These are phyloP conservation scores for Huntiella omanensis DNA, from an alignment of 2,329 filamentous ascomycete species.

Conservation along the genomic window DNA sequence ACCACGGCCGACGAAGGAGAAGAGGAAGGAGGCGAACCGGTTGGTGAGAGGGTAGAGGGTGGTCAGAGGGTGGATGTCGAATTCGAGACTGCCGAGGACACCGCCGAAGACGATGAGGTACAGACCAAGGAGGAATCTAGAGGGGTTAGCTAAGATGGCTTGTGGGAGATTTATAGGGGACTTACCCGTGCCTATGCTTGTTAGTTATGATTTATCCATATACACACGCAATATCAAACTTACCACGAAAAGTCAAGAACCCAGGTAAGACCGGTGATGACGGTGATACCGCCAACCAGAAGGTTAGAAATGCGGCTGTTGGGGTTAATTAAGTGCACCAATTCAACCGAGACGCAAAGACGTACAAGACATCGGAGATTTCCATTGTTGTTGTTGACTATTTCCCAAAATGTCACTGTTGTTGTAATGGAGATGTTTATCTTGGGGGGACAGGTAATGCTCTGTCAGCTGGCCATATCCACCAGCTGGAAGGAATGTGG, in stretches of 20 bases:
- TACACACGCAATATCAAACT: constrained; percentile 17
- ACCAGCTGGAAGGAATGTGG: no score
- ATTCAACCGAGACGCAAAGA: constrained; percentile 12
- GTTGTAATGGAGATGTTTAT: no score
- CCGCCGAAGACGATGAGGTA: constrained; percentile 88
- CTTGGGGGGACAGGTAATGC: no score
- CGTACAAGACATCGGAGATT: constrained; percentile 82
- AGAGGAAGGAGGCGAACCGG: constrained; percentile 91
- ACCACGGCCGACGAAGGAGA: constrained; percentile 90
- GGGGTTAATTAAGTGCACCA: neutral
- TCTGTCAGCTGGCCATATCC: no score
- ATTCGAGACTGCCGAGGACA: constrained; percentile 60
- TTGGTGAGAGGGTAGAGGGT: constrained; percentile 80
- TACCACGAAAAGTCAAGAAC: constrained; percentile 46
- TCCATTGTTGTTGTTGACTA: constrained; percentile 43
- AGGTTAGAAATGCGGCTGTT: constrained; percentile 84
- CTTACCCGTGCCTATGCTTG: constrained; percentile 7
- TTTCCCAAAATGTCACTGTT: no score
- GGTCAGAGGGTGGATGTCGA: constrained; percentile 80
- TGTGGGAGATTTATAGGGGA: neutral
- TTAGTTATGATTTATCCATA: neutral
- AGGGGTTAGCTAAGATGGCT: neutral
- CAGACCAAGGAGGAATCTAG: constrained; percentile 43
- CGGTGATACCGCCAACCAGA: constrained; percentile 67
- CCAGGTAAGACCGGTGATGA: constrained; percentile 62